Evolutionary conservation across 352 stramenopile genomes (phyloP), one percentile per base, ranked within the genome.

Genomic region (Phytophthora hibernalis): DNA sequence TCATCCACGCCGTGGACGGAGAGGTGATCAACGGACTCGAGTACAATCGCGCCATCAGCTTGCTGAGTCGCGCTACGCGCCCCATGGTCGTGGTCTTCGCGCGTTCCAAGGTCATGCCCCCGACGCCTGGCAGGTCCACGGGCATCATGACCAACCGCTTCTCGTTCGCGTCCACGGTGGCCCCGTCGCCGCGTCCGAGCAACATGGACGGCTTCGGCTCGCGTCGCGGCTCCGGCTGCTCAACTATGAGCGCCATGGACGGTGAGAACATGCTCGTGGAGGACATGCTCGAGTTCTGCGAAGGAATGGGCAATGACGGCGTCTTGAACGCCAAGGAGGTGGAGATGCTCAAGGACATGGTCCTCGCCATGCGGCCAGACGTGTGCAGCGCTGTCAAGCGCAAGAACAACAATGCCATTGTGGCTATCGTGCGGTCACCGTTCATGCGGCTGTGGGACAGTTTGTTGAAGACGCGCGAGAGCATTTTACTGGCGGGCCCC

Each of bases 221-320:
- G 8, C 79, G 81, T 15, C 77, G 81, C 15, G 80, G 80, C 26
- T 90, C 81, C 6, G 70, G 66, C 1, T 62, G 61, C 31, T 88
- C 79, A 10, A 65, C 66, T 21, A 74, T 84, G 54, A 90, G 83
- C 55, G 62, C 42, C 8, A 44, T 87, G 9, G 79, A 88, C 20
- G 83, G 81, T 30, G 83, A 90, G 56, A 79, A 77, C 53, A 84
- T 88, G 74, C 37, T 86, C 24, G 80, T 95, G 16, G 85, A 92
- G 43, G 87, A 95, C 43, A 95, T 95, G 87, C 83, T 95, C 64
- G 87, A 95, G 60, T 93, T 88, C 58, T 93, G 87, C 57, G 87
- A 95, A 62, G 73, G 74, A 4, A 59, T 95, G 40, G 80, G 61
- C 3, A 70, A 60, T 13, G 74, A 90, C 16, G 73, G 72, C 33